Conservation (phyloP, 2,329 filamentous ascomycete species). For the Aspergillus uvarum region DNA sequence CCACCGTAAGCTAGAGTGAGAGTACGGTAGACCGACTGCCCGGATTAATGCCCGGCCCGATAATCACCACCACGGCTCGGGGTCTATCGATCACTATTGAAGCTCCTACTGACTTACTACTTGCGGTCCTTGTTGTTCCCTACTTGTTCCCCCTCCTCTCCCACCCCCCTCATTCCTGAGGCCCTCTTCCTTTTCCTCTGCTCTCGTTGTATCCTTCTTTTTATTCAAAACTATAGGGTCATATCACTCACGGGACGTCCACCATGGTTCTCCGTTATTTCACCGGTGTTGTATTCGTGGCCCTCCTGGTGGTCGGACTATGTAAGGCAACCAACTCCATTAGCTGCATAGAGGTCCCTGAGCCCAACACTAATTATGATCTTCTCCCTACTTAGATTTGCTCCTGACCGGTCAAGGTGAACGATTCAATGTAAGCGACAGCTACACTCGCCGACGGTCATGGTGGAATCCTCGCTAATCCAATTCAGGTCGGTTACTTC, state of each 20-base stretch:
- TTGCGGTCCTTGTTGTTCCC: conserved; percentile 11
- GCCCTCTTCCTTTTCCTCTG: conserved; percentile 18
- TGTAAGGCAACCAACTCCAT: conserved; percentile 58
- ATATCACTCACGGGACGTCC: conserved; percentile 25
- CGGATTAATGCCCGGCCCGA: conserved; percentile 35
- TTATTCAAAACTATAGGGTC: conserved; percentile 7
- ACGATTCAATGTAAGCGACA: conserved; percentile 76
- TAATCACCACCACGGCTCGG: conserved; percentile 7
- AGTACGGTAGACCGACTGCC: no score
- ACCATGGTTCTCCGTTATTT: conserved; percentile 73
- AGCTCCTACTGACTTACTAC: conserved; percentile 15
- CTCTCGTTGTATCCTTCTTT: conserved; percentile 17
- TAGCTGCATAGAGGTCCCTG: conserved; percentile 6
- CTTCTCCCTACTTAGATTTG: conserved; percentile 68
- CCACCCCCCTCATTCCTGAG: conserved; percentile 10
- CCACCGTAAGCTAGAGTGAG: no score
- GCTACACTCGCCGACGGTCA: not conserved
- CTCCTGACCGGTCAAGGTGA: conserved; percentile 96
- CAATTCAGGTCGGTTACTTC: conserved; percentile 76
- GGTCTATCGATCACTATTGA: conserved; percentile 5
- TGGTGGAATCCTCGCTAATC: conserved; percentile 20
- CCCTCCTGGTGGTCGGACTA: conserved; percentile 71
- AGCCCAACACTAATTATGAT: conserved; percentile 19
- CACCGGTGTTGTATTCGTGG: conserved; percentile 65
- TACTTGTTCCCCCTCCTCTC: conserved; percentile 13